Percentiles rank a stretch among this genome's conserved stretches.
Conservation (phyloP, 2,329 filamentous ascomycete genomes). For the Cordyceps sp. region DNA sequence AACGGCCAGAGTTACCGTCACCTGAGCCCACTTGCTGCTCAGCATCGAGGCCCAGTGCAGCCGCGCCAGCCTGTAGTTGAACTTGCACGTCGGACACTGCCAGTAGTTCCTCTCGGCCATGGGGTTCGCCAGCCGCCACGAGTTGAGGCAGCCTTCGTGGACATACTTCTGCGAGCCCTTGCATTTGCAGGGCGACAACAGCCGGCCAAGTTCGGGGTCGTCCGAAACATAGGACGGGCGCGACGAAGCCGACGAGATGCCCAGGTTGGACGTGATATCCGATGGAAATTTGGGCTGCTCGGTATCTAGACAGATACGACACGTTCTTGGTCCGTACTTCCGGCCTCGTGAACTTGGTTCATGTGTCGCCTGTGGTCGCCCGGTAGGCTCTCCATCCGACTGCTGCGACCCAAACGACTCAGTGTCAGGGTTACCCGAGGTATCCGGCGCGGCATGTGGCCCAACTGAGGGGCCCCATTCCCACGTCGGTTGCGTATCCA, state of each 20-base stretch:
- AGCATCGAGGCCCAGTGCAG: constrained; percentile 59
- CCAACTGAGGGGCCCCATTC: constrained; percentile 5
- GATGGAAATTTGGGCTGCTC: constrained; percentile 31
- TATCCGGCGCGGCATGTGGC: neutral
- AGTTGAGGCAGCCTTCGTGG: constrained; percentile 74
- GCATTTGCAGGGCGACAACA: constrained; percentile 84
- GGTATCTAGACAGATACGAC: constrained; percentile 75
- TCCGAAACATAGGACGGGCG: constrained; percentile 50
- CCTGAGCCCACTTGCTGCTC: constrained; percentile 48
- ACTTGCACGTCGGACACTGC: constrained; percentile 77
- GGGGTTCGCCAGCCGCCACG: constrained; percentile 66
- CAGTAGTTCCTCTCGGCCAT: constrained; percentile 53
- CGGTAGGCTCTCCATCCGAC: neutral
- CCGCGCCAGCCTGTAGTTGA: constrained; percentile 63
- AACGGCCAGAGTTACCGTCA: constrained; percentile 54
- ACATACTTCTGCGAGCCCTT: constrained; percentile 88
- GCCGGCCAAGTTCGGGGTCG: constrained; percentile 54
- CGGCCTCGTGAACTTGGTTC: constrained; percentile 5
- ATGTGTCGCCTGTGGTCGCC: constrained; percentile 3
- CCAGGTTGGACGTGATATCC: constrained; percentile 13
- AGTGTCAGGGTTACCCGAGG: neutral
- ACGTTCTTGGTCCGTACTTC: constrained; percentile 57
- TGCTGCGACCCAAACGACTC: neutral
- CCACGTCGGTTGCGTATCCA: constrained; percentile 12
- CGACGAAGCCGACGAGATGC: constrained; percentile 15